phyloP scores from a whole-genome alignment of 2,329 filamentous ascomycete species.

The Polychaeton citri region DNA sequence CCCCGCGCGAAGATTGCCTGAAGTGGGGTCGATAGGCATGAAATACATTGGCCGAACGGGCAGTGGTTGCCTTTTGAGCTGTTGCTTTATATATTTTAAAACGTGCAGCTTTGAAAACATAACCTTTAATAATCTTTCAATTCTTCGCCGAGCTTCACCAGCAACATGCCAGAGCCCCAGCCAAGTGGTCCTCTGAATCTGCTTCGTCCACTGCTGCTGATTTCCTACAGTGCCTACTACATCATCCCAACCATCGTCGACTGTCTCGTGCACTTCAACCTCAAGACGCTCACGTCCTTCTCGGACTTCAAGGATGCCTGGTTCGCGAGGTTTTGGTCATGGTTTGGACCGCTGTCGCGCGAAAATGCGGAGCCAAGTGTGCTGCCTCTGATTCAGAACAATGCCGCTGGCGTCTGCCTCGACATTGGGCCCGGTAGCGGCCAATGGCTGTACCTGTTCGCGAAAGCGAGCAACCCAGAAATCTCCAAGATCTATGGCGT shows the following conservation, averaged over 20 bases:
- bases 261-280: slow-evolving; percentile 20
- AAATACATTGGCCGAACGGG: too few relatives aligned
- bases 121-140: not conserved
- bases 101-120: not conserved
- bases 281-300: slow-evolving; percentile 13
- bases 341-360: slow-evolving; percentile 39
- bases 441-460: slow-evolving; percentile 46
- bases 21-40: too few relatives aligned
- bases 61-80: too few relatives aligned
- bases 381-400: slow-evolving; percentile 39
- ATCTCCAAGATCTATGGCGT: slow-evolving; percentile 44
- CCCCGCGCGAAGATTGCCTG: too few relatives aligned
- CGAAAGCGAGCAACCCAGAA: slow-evolving; percentile 12
- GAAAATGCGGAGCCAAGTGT: slow-evolving; percentile 30
- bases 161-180: slow-evolving; percentile 1
- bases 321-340: slow-evolving; percentile 50
- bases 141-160: slow-evolving; percentile 1
- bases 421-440: slow-evolving; percentile 52
- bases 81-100: too few relatives aligned
- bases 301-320: slow-evolving; percentile 30
- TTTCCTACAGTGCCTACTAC: slow-evolving; percentile 35
- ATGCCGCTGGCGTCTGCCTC: slow-evolving; percentile 40
- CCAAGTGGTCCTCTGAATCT: slow-evolving; percentile 16
- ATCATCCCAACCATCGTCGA: slow-evolving; percentile 38
- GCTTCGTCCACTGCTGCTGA: slow-evolving; percentile 30